Percentiles rank a stretch among this genome's conserved stretches.
These are phyloP conservation scores for Geranomyces michiganensis DNA, from an alignment of 192 early-diverging fungal species.

Conservation along the genomic window DNA sequence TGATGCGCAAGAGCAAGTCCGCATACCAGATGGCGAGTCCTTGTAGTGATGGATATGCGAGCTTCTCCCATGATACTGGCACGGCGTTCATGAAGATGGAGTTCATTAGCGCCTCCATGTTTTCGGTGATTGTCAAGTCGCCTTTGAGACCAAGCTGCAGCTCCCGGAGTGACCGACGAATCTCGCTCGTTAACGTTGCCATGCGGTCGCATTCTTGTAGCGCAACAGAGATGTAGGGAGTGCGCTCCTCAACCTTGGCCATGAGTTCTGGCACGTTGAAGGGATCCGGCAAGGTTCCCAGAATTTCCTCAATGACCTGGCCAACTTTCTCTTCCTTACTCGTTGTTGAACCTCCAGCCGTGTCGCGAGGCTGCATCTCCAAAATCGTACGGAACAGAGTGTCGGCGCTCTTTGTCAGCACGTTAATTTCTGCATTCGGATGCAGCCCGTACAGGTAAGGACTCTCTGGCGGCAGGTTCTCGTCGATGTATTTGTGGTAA, in stretches of 20 bases:
- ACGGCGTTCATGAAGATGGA: constrained; percentile 61
- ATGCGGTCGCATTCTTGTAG: constrained; percentile 69
- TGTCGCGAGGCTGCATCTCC: constrained; percentile 67
- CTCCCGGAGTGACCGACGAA: constrained; percentile 62
- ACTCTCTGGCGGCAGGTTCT: constrained; percentile 63
- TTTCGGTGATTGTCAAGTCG: constrained; percentile 66
- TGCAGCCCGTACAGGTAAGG: constrained; percentile 68
- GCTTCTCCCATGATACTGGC: constrained; percentile 63
- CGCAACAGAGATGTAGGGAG: constrained; percentile 69
- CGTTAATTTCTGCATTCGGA: constrained; percentile 71
- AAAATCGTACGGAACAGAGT: constrained; percentile 69
- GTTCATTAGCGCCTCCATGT: constrained; percentile 69
- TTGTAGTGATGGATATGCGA: constrained; percentile 65
- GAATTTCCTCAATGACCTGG: constrained; percentile 60
- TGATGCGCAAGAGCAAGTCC: constrained; percentile 66
- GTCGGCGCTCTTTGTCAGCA: constrained; percentile 65
- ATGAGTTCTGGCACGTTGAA: constrained; percentile 69
- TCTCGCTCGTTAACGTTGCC: constrained; percentile 63
- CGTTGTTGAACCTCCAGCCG: constrained; percentile 55
- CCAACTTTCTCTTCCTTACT: constrained; percentile 70
- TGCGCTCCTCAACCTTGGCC: constrained; percentile 65
- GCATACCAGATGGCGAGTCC: constrained; percentile 61
- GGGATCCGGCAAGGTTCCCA: constrained; percentile 56
- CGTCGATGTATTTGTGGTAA: constrained; percentile 69
- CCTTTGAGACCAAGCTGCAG: constrained; percentile 67